Evolutionary conservation across 2,329 filamentous ascomycete genomes (phyloP).

Genomic region (Neoarthrinium moseri): DNA sequence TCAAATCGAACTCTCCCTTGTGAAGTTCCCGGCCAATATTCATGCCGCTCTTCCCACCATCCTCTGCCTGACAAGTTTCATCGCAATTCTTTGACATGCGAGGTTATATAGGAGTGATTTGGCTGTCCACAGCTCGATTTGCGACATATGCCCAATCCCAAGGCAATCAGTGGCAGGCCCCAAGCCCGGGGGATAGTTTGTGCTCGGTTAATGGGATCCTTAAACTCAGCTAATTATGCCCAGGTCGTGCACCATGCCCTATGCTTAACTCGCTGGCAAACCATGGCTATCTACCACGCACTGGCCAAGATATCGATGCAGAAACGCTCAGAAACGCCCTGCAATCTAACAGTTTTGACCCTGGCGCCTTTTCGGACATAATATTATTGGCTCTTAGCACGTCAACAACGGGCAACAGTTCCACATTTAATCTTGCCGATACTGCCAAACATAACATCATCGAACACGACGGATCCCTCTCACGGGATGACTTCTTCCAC

Average conservation of each 20-base stretch:
- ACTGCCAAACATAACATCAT: constrained; percentile 8
- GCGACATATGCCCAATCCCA: neutral
- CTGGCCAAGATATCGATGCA: neutral
- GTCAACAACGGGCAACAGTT: constrained; percentile 4
- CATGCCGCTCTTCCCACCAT: neutral
- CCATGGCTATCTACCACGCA: constrained; percentile 9
- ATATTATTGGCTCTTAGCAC: neutral
- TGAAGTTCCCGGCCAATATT: neutral
- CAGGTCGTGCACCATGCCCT: constrained; percentile 9
- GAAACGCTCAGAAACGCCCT: neutral
- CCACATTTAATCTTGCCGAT: constrained; percentile 11
- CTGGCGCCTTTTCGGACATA: neutral
- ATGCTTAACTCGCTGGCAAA: constrained; percentile 11
- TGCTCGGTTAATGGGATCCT: neutral
- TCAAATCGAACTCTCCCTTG: neutral
- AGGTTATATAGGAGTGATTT: neutral
- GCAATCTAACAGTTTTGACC: constrained; percentile 5
- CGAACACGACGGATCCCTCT: constrained; percentile 10
- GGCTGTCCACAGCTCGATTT: neutral
- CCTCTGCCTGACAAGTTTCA: too few relatives aligned
- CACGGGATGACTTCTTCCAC: constrained; percentile 4
- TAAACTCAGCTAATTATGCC: neutral
- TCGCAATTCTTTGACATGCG: neutral
- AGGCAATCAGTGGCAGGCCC: neutral
- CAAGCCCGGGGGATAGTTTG: neutral